These are phyloP conservation scores for Cyclotella choctawhatcheeana DNA, from an alignment of 108 stramenopile genomes.

Conservation along the genomic window DNA sequence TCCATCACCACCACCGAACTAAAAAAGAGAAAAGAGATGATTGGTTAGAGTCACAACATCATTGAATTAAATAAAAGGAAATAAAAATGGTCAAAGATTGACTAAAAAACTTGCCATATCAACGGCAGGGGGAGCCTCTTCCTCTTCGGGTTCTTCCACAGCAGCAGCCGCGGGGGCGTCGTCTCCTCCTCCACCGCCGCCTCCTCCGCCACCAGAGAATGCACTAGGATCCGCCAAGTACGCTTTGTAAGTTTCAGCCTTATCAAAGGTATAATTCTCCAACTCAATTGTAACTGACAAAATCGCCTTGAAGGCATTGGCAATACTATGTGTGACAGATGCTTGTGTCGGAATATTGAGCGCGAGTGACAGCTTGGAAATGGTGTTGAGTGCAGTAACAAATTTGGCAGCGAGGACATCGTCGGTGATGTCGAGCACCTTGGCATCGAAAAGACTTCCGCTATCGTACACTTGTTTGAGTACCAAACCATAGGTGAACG, in stretches of 20 bases:
- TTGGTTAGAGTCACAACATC: too few species aligned
- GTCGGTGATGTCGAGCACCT: slow-evolving; percentile 95
- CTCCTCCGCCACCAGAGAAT: slow-evolving; percentile 79
- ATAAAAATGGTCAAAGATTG: too few species aligned
- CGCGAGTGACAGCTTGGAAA: slow-evolving; percentile 91
- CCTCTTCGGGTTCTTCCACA: slow-evolving; percentile 56
- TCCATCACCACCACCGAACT: too few species aligned
- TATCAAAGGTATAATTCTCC: slow-evolving; percentile 89
- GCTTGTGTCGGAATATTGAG: slow-evolving; percentile 94
- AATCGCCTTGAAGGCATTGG: slow-evolving; percentile 96
- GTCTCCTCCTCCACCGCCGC: slow-evolving; percentile 57
- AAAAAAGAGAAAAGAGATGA: too few species aligned
- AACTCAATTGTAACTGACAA: slow-evolving; percentile 90
- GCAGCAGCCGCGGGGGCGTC: slow-evolving; percentile 39
- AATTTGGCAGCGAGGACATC: slow-evolving; percentile 93
- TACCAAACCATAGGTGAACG: slow-evolving; percentile 97
- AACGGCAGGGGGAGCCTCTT: slow-evolving; percentile 67
- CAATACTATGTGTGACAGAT: slow-evolving; percentile 96
- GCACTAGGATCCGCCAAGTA: slow-evolving; percentile 87
- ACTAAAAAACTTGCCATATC: too few species aligned
- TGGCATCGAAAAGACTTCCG: slow-evolving; percentile 96
- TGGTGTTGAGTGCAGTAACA: slow-evolving; percentile 72
- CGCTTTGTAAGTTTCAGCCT: slow-evolving; percentile 88
- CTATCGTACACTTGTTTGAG: slow-evolving; percentile 94
- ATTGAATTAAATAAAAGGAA: too few species aligned